Evolutionary conservation across 1,284 basidiomycete species (phyloP), one percentile per base, ranked within the genome.

Genomic region (Apiotrichum domesticum): DNA sequence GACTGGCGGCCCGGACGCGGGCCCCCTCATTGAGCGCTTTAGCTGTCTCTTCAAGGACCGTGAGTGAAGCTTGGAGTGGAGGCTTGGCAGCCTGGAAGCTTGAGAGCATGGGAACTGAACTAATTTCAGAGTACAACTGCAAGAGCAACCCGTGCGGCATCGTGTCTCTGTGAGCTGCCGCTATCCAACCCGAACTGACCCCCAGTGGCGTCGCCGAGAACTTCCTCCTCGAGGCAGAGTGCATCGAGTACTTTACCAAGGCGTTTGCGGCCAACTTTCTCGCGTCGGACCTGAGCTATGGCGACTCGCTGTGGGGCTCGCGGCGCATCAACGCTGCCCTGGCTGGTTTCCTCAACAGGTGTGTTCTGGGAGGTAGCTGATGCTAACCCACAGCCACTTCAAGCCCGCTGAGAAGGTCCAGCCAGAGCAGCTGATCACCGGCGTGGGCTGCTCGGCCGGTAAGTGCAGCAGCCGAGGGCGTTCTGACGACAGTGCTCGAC

Each of bases 171-270:
- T 65, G 43, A 51, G 63, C 47, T 7, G 35, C n/a, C 14, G 21
- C 5, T 5, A 39, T 10, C 14, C 13, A n/a, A 4, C 3, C 10
- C 3, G 3, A 40, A 44, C 59, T 58, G 47, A 63, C 46, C n/a
- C 11, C 21, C 57, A 67, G 65, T 11, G 77, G 77, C n/a, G 75
- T 78, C 2, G 77, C 77, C 1, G 77, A 78, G 63, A 78, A 79
- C 64, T 74, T 74, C 45, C 58, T 76, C 48, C 73, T 75, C 66
- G 68, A 74, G 60, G 63, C 68, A 32, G 70, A 74, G 58, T 74
- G 70, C 58, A 44, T 70, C 50, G 66, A 71, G 55, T 69, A 73
- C 59, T 75, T 74, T 55, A 55, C 62, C 0, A 65, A 68, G 37
- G 70, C 72, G 6, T 67, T 78, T 39, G 49, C 46, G 3, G 46